These are phyloP conservation scores for Podosphaera xanthii DNA, from an alignment of 2,329 filamentous ascomycete genomes.

Conservation along the genomic window DNA sequence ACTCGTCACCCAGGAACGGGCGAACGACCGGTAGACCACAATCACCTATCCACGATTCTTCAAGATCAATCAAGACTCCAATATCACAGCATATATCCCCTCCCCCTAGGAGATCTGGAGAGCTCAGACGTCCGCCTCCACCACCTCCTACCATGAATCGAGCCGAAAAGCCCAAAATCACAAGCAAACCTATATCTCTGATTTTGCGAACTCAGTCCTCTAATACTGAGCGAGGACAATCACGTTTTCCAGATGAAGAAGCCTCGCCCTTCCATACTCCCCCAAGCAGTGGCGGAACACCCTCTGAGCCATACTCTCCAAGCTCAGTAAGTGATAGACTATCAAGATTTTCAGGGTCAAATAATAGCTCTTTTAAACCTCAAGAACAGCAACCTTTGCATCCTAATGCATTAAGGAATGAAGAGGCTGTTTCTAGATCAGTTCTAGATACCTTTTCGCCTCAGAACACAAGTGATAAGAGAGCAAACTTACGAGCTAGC, in stretches of 20 bases:
- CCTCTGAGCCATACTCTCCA: constrained; percentile 27
- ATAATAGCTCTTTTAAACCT: constrained; percentile 8
- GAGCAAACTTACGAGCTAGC: constrained; percentile 27
- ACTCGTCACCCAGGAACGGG: constrained; percentile 21
- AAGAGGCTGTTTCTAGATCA: too few species aligned
- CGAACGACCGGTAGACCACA: constrained; percentile 32
- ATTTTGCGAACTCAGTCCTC: constrained; percentile 16
- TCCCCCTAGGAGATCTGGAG: constrained; percentile 37
- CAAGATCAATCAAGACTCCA: constrained; percentile 25
- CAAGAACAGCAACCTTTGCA: constrained; percentile 25
- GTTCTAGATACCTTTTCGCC: constrained; percentile 17
- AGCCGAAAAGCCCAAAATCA: constrained; percentile 51
- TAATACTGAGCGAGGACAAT: constrained; percentile 8
- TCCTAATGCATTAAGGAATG: too few species aligned
- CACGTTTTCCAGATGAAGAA: constrained; percentile 6
- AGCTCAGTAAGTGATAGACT: constrained; percentile 25
- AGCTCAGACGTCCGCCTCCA: constrained; percentile 25
- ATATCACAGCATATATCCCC: constrained; percentile 35
- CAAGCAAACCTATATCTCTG: constrained; percentile 12
- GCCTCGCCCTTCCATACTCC: constrained; percentile 73
- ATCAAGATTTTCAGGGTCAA: constrained; percentile 17
- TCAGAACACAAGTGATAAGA: constrained; percentile 22
- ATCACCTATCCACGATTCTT: constrained; percentile 26
- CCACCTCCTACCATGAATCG: constrained; percentile 57
- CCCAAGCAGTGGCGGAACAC: constrained; percentile 39